Percentiles rank a stretch among this genome's conserved stretches.
phyloP scores from a whole-genome alignment of 768 basidiomycete species.

The Chalciporus sphaerocephalus region DNA sequence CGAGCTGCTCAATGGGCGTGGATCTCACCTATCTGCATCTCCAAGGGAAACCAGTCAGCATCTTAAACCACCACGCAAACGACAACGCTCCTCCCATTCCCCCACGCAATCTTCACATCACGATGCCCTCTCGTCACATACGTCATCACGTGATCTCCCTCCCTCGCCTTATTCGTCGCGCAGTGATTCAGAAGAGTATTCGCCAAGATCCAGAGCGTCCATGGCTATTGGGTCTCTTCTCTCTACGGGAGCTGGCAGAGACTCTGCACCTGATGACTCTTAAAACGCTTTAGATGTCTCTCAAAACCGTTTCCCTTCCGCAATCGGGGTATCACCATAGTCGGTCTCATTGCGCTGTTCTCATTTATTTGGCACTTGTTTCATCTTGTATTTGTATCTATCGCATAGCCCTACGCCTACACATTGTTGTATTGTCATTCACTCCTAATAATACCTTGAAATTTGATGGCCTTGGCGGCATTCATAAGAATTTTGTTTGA shows the following conservation, averaged over 20 bases:
- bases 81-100: slow-evolving; percentile 58
- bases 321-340: slow-evolving; percentile 24
- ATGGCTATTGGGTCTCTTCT: slow-evolving; percentile 81
- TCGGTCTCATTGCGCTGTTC: not conserved
- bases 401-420: slow-evolving; percentile 17
- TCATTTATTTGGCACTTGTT: slow-evolving; percentile 20
- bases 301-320: slow-evolving; percentile 16
- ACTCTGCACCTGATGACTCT: slow-evolving; percentile 24
- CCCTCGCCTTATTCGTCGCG: slow-evolving; percentile 72
- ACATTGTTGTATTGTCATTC: slow-evolving; percentile 17
- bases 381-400: slow-evolving; percentile 24
- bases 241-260: slow-evolving; percentile 39
- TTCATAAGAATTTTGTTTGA: not conserved
- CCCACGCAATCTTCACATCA: slow-evolving; percentile 43
- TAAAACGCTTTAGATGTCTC: slow-evolving; percentile 19
- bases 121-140: slow-evolving; percentile 30
- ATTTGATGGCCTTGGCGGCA: not conserved
- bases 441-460: slow-evolving; percentile 16
- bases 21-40: slow-evolving; percentile 9
- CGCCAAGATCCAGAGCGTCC: slow-evolving; percentile 64
- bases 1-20: slow-evolving; percentile 18
- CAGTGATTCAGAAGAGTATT: slow-evolving; percentile 64
- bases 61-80: slow-evolving; percentile 52
- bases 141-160: slow-evolving; percentile 48
- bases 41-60: slow-evolving; percentile 31